Percentiles rank a stretch among this genome's conserved stretches.
These are phyloP conservation scores for Blastomyces gilchristii DNA, from an alignment of 2,329 filamentous ascomycete species.

Conservation along the genomic window DNA sequence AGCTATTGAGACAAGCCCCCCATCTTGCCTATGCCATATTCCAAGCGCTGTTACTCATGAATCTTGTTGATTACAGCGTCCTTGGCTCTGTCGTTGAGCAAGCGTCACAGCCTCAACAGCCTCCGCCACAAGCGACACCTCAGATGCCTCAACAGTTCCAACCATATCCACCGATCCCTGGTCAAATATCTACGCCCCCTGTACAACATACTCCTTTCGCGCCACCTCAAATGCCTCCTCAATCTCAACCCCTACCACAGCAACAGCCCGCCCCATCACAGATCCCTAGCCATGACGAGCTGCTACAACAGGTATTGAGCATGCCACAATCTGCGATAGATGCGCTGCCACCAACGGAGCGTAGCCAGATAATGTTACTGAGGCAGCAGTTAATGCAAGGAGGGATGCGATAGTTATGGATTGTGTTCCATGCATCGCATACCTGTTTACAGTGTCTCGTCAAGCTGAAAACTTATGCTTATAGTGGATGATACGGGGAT, in stretches of 20 bases:
- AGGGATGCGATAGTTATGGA: slow-evolving; percentile 85
- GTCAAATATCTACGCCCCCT: slow-evolving; percentile 45
- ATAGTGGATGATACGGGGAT: not conserved
- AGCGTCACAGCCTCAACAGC: slow-evolving; percentile 37
- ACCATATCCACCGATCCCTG: slow-evolving; percentile 29
- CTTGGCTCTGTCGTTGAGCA: slow-evolving; percentile 70
- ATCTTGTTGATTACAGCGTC: slow-evolving; percentile 75
- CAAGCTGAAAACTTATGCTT: slow-evolving; percentile 17
- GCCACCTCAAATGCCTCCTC: slow-evolving; percentile 30
- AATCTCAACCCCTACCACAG: slow-evolving; percentile 35
- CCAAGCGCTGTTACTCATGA: slow-evolving; percentile 85
- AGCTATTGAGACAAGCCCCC: slow-evolving; percentile 77
- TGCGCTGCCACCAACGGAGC: slow-evolving; percentile 61
- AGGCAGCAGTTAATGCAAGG: slow-evolving; percentile 65
- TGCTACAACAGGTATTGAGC: slow-evolving; percentile 71
- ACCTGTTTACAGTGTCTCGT: slow-evolving; percentile 61
- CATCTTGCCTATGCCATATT: slow-evolving; percentile 93
- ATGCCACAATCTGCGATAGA: slow-evolving; percentile 74
- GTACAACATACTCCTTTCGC: slow-evolving; percentile 33
- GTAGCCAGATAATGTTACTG: slow-evolving; percentile 68
- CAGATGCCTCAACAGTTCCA: slow-evolving; percentile 30
- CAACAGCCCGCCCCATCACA: slow-evolving; percentile 29
- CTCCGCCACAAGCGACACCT: slow-evolving; percentile 29
- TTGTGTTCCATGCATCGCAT: slow-evolving; percentile 67
- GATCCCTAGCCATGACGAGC: slow-evolving; percentile 54